Base-by-base conservation (phyloP, 768 basidiomycete species). In the Podaxis carcinomalis region DNA sequence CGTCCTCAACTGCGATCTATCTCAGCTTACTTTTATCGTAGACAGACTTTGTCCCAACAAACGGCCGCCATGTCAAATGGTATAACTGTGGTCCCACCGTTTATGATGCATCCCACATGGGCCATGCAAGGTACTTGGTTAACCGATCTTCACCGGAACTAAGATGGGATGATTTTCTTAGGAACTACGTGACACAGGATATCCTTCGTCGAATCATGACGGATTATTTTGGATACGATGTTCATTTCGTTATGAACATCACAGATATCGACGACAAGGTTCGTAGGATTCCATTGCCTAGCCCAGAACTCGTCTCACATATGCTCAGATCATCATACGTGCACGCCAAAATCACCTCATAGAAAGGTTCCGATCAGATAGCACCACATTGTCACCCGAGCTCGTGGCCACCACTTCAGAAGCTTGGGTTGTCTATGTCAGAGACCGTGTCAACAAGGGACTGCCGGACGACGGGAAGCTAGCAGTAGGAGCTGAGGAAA, bases 221-320 rank as follows among this genome's bases (percentile, higher is more conserved):
- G 0, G 94, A 98, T 76, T 98, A 96, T 75, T 98, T 98, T 75
- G 91, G 92, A 25, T 98, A 95, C 69, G 92, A 98, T 70, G 90
- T 99, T 59, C 93, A 98, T 72, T 97, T 98, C 70, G 96, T 98
- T 49, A 97, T 97, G 94, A 99, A 99, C 73, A 86, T 99, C 67
- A 99, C 97, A 4, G 96, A 99, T 74, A 97, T 99, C 63, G 97
- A 99, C 69, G 97, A 98, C 82, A 99, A 99, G 86, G 96, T 92
- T 62, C 56, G 77, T 62, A 35, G 10, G 6, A 27, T 61, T 61
- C 28, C 21, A 46, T 71, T 25, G 9, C 44, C 14, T 19, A 25
- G 16, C 14, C 23, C 35, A 9, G 69, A 60, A 71, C 76, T 40
- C 16, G 16, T 19, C 19, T 35, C 21, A 42, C 16, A 55, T 11